phyloP scores from a whole-genome alignment of 108 stramenopile genomes.

The Skeletonema tropicum region DNA sequence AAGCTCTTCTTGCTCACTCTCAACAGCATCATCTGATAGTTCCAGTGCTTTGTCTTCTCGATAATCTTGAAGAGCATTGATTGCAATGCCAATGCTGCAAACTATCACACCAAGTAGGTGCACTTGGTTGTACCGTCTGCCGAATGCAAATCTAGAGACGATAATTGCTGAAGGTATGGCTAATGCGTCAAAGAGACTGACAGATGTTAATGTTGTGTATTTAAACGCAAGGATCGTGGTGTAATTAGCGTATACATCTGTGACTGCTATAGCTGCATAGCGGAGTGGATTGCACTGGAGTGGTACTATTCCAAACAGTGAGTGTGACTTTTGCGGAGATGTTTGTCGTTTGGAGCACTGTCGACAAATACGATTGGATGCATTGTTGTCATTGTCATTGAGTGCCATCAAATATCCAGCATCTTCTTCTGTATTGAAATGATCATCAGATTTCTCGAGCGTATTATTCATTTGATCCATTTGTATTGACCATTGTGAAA shows the following conservation, averaged over 20 bases:
- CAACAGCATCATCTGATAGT: constrained; percentile 16
- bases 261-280: constrained; percentile 48
- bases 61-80: constrained; percentile 86
- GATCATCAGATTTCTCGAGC: neutral
- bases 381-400: constrained; percentile 3
- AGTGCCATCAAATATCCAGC: constrained; percentile 5
- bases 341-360: constrained; percentile 1
- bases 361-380: neutral
- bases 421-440: constrained; percentile 8
- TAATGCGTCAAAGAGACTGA: constrained; percentile 91
- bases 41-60: constrained; percentile 46
- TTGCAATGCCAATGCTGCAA: constrained; percentile 82
- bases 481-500: constrained; percentile 17
- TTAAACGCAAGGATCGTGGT: constrained; percentile 67
- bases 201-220: constrained; percentile 93
- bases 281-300: constrained; percentile 22
- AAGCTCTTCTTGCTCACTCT: constrained; percentile 37
- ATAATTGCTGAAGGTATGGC: constrained; percentile 95
- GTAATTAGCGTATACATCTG: constrained; percentile 80
- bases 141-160: constrained; percentile 72
- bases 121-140: constrained; percentile 60
- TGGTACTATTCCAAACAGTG: constrained; percentile 33
- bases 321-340: constrained; percentile 15
- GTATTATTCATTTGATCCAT: constrained; percentile 6
- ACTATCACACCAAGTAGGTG: constrained; percentile 83